These are phyloP conservation scores for Tillandsia fasciculata DNA, from an alignment of 176 grass and related monocot species.

Conservation along the genomic window DNA sequence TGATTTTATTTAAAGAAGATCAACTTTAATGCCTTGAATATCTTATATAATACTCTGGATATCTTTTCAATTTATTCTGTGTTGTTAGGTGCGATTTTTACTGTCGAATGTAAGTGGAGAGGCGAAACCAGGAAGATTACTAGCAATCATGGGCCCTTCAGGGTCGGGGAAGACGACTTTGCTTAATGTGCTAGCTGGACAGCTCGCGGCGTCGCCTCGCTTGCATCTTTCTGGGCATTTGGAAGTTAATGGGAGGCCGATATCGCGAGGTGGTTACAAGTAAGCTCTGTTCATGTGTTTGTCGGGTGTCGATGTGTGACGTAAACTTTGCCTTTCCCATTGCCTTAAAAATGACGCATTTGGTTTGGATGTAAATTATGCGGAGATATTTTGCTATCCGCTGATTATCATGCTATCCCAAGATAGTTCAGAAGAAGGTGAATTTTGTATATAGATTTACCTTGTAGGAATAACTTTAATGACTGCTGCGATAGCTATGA, in stretches of 20 bases:
- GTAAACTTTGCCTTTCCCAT: neutral
- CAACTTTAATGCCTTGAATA: neutral
- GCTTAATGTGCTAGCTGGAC: constrained; percentile 82
- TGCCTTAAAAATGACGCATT: neutral
- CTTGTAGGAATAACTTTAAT: too few species aligned
- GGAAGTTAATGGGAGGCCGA: constrained; percentile 44
- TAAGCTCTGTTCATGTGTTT: constrained; percentile 22
- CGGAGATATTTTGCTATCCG: too few species aligned
- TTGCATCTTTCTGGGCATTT: constrained; percentile 65
- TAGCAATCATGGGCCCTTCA: constrained; percentile 84
- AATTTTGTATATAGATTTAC: too few species aligned
- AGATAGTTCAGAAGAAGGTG: too few species aligned
- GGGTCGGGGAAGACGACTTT: constrained; percentile 88
- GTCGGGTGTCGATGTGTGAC: too few species aligned
- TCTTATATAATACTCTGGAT: neutral
- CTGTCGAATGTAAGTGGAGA: constrained; percentile 64
- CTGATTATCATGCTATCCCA: too few species aligned
- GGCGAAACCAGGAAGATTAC: constrained; percentile 68
- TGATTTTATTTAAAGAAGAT: too few species aligned
- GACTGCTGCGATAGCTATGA: too few species aligned
- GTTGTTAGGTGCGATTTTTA: constrained; percentile 61
- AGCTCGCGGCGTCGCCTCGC: constrained; percentile 50
- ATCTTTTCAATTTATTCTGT: neutral
- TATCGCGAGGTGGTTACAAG: constrained; percentile 53
- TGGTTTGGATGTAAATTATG: too few species aligned